Percentiles rank a stretch among this genome's conserved stretches.
Conservation (phyloP, 169 alveolate genomes). For the Cryptosporidium muris region DNA sequence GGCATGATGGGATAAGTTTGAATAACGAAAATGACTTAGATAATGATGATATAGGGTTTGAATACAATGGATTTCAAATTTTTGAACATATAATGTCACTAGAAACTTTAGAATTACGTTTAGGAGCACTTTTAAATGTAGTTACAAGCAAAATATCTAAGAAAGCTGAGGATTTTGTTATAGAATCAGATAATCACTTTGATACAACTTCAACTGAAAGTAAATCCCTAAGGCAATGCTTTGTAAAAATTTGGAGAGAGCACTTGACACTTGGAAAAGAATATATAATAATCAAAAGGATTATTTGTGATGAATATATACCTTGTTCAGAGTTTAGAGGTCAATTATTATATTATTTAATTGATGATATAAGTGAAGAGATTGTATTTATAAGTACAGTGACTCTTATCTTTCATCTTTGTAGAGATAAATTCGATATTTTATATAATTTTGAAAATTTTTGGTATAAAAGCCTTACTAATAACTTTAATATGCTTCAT, state of each 20-base stretch:
- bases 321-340: conserved; percentile 25
- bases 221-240: not conserved
- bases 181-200: too few relatives aligned
- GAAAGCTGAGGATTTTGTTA: too few relatives aligned
- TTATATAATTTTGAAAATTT: too few relatives aligned
- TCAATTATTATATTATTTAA: conserved; percentile 9
- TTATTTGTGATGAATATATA: conserved; percentile 12
- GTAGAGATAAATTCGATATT: too few relatives aligned
- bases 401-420: too few relatives aligned
- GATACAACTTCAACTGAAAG: not conserved
- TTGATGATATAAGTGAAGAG: not conserved
- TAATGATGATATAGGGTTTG: not conserved
- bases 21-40: not conserved
- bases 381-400: not conserved
- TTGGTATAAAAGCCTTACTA: too few relatives aligned
- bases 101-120: conserved; percentile 3
- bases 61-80: not conserved
- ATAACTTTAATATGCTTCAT: too few relatives aligned
- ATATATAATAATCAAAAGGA: conserved; percentile 2
- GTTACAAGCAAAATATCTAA: not conserved
- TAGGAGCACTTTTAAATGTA: conserved; percentile 34
- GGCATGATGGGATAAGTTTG: too few relatives aligned
- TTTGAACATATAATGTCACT: too few relatives aligned
- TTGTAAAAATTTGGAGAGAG: conserved; percentile 44
- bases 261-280: conserved; percentile 2